Evolutionary conservation across 371 early-diverging fungal genomes (phyloP).

Genomic region (Mortierella sp.): DNA sequence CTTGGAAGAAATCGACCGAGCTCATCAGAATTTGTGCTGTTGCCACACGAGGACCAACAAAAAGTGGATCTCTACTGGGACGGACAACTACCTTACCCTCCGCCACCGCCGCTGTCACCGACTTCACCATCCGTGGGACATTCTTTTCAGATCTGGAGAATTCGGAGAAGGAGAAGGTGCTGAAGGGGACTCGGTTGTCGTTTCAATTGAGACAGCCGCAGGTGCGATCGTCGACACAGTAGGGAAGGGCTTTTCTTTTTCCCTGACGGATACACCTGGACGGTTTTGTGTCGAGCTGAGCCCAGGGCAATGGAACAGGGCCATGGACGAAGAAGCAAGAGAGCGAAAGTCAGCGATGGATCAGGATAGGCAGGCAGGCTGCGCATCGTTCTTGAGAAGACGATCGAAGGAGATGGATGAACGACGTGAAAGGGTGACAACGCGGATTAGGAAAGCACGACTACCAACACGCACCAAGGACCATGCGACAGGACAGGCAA

Average conservation of each 20-base stretch:
- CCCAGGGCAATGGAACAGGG: neutral
- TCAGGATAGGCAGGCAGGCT: neutral
- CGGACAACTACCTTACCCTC: slow-evolving; percentile 33
- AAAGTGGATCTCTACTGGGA: slow-evolving; percentile 19
- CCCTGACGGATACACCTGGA: neutral
- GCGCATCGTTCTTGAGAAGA: neutral
- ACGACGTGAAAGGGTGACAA: neutral
- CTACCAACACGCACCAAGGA: neutral
- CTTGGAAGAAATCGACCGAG: neutral
- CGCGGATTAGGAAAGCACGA: neutral
- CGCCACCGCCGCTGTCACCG: slow-evolving; percentile 23
- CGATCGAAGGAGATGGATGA: neutral
- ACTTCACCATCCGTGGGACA: neutral
- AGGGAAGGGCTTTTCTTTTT: neutral
- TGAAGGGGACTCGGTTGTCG: neutral
- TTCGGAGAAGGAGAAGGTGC: slow-evolving; percentile 20
- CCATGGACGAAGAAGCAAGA: too few species aligned
- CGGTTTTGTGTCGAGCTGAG: slow-evolving; percentile 7
- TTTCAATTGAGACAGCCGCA: neutral
- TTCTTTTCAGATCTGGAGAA: slow-evolving; percentile 24
- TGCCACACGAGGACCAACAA: slow-evolving; percentile 22
- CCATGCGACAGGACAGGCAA: neutral
- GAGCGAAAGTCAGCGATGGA: too few species aligned
- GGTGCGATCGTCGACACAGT: neutral
- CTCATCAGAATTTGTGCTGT: neutral